These are phyloP conservation scores for Aspergillus spinulosporus DNA, from an alignment of 2,329 filamentous ascomycete species.

Conservation along the genomic window DNA sequence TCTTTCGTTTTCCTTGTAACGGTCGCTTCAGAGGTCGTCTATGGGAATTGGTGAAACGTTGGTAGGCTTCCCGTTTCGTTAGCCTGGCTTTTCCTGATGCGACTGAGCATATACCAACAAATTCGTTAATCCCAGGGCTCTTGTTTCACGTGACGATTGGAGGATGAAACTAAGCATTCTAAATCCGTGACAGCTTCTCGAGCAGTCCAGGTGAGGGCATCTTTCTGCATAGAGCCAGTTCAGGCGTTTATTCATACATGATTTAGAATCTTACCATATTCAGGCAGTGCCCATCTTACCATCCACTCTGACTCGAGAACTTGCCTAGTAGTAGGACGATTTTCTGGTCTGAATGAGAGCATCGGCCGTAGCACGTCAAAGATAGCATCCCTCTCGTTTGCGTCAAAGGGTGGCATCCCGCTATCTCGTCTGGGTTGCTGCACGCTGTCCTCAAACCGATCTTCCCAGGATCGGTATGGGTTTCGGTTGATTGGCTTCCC, in stretches of 20 bases:
- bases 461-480: conserved; percentile 4
- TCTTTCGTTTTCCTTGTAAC: too few species aligned
- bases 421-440: neutral
- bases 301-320: conserved; percentile 29
- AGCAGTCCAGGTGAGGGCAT: too few species aligned
- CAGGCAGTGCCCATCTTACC: conserved; percentile 26
- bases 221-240: too few species aligned
- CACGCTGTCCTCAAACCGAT: conserved; percentile 4
- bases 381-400: conserved; percentile 18
- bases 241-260: neutral
- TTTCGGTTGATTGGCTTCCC: conserved; percentile 14
- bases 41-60: too few species aligned
- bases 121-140: too few species aligned
- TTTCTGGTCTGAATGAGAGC: conserved; percentile 24
- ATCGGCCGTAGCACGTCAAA: conserved; percentile 25
- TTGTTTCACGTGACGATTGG: too few species aligned
- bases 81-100: too few species aligned
- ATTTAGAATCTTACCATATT: conserved; percentile 17
- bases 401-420: conserved; percentile 1
- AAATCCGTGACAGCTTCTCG: too few species aligned
- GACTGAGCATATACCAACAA: too few species aligned
- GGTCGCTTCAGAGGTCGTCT: too few species aligned
- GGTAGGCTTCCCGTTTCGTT: too few species aligned
- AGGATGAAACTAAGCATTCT: too few species aligned
- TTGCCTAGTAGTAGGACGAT: conserved; percentile 21